Evolutionary conservation across 768 basidiomycete genomes (phyloP).

Genomic region (Tricholoma terreum): DNA sequence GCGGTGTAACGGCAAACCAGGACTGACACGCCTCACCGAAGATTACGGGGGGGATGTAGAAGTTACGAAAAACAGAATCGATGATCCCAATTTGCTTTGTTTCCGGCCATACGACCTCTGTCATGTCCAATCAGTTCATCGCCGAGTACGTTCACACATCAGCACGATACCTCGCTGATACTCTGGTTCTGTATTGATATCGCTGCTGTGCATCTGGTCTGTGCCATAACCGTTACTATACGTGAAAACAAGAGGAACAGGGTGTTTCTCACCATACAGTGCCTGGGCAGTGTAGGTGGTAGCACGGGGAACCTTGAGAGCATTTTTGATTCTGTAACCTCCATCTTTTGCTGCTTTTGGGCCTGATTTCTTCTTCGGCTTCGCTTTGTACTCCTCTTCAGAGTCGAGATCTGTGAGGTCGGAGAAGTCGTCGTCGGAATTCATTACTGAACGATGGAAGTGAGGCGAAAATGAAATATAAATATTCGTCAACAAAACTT

Average conservation of each 20-base stretch:
- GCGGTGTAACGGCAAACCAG: background rate
- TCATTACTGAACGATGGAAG: conserved; percentile 1
- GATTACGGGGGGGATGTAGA: conserved; percentile 72
- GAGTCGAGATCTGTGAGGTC: conserved; percentile 32
- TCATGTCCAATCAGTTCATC: background rate
- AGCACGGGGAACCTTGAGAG: conserved; percentile 52
- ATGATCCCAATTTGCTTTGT: conserved; percentile 71
- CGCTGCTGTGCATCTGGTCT: conserved; percentile 65
- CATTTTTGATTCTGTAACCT: conserved; percentile 38
- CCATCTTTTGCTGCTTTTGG: background rate
- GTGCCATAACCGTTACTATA: background rate
- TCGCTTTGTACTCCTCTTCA: conserved; percentile 18
- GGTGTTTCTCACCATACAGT: conserved; percentile 46
- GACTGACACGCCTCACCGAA: conserved; percentile 44
- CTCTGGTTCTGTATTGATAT: conserved; percentile 72
- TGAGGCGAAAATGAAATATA: background rate
- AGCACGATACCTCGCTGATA: conserved; percentile 62
- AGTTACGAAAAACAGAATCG: conserved; percentile 77
- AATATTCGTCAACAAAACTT: conserved; percentile 6
- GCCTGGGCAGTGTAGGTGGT: conserved; percentile 65
- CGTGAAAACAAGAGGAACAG: too few relatives aligned
- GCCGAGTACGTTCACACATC: background rate
- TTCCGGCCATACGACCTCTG: conserved; percentile 80
- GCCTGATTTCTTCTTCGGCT: conserved; percentile 18
- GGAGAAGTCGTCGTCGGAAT: conserved; percentile 28